phyloP scores from a whole-genome alignment of 1,139 yeast genomes.

The Meyerozyma elateridarum region DNA sequence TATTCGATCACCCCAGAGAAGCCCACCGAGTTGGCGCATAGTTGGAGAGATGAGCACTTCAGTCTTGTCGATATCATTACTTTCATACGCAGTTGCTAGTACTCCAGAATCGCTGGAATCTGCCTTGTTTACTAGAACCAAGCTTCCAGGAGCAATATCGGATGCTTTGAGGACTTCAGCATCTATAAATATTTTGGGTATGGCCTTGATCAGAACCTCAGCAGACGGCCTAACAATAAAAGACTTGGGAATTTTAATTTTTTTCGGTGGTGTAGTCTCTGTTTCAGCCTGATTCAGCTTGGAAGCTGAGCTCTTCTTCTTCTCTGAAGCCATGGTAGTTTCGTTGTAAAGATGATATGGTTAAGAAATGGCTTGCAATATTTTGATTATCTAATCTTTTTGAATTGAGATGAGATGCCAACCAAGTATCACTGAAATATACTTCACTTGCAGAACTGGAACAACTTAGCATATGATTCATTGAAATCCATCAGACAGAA shows the following conservation, averaged over 20 bases:
- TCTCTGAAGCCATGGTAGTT: too few species aligned
- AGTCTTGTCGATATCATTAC: constrained; percentile 39
- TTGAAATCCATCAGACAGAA: too few species aligned
- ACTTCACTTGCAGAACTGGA: too few species aligned
- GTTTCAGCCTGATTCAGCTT: constrained; percentile 14
- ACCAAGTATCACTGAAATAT: too few species aligned
- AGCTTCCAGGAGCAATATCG: constrained; percentile 51
- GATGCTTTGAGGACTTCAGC: constrained; percentile 48
- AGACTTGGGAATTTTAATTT: constrained; percentile 41
- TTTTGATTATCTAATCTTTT: too few species aligned
- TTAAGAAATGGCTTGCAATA: too few species aligned
- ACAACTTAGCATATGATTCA: too few species aligned
- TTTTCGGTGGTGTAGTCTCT: constrained; percentile 25
- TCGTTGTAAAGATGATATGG: too few species aligned
- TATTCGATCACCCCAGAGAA: constrained; percentile 71
- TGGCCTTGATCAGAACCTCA: constrained; percentile 21
- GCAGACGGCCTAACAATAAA: constrained; percentile 59
- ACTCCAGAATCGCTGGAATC: constrained; percentile 44
- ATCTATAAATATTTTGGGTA: constrained; percentile 44
- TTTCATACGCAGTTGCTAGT: constrained; percentile 39
- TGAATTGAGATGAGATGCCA: too few species aligned
- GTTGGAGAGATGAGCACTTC: constrained; percentile 49
- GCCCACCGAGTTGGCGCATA: constrained; percentile 50
- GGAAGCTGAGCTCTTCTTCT: constrained; percentile 3
- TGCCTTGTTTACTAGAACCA: constrained; percentile 46